These are phyloP conservation scores for Ustilago tritici DNA, from an alignment of 1,284 basidiomycete genomes.

Conservation along the genomic window DNA sequence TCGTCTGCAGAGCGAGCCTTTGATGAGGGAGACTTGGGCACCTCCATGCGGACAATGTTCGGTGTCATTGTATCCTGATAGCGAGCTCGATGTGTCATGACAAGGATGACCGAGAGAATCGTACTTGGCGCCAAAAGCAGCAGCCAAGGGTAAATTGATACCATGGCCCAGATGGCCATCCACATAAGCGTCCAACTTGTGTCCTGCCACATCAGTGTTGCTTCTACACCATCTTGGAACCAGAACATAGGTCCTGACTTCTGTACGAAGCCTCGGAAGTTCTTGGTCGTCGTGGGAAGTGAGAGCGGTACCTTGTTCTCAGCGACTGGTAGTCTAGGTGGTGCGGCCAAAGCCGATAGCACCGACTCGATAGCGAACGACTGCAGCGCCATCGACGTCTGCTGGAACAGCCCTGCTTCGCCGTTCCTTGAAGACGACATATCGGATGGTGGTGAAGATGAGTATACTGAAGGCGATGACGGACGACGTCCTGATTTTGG, in stretches of 20 bases:
- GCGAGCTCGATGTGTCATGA: conserved; percentile 56
- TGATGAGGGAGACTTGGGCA: conserved; percentile 37
- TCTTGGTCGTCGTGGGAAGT: conserved; percentile 64
- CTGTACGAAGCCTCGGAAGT: conserved; percentile 68
- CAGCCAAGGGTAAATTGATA: conserved; percentile 63
- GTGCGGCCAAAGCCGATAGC: conserved; percentile 55
- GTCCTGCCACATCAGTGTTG: conserved; percentile 68
- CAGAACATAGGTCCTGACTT: conserved; percentile 67
- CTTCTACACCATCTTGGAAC: conserved; percentile 67
- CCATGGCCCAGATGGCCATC: conserved; percentile 68
- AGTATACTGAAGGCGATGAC: conserved; percentile 31
- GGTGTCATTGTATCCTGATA: conserved; percentile 55
- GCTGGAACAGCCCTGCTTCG: conserved; percentile 33
- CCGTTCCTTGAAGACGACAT: conserved; percentile 11
- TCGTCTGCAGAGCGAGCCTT: conserved; percentile 9
- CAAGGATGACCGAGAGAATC: conserved; percentile 63
- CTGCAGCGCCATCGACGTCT: conserved; percentile 55
- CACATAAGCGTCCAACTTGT: conserved; percentile 66
- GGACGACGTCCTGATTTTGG: conserved; percentile 19
- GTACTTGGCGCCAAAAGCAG: conserved; percentile 60
- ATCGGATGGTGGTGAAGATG: conserved; percentile 21
- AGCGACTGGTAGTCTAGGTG: conserved; percentile 61
- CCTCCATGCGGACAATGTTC: conserved; percentile 33
- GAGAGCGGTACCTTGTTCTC: conserved; percentile 65
- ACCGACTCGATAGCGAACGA: conserved; percentile 59